Conservation (phyloP, 305 asterid species). For the Fraxinus paxiana region DNA sequence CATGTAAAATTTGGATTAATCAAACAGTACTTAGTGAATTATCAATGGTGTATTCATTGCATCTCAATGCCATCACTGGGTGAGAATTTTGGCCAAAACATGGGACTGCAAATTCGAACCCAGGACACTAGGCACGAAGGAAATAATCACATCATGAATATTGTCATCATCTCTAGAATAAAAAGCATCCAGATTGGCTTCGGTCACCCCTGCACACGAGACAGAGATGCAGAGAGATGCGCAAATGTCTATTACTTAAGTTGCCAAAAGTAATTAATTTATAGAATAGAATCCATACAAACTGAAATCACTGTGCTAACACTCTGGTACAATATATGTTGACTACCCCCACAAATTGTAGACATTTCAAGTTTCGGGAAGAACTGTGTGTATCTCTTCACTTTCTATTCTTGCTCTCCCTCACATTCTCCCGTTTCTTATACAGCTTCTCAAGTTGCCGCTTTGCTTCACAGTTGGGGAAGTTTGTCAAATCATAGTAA, state of each 20-base stretch:
- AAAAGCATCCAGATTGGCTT: neutral
- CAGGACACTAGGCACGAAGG: neutral
- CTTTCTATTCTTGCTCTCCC: conserved; percentile 55
- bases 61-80: neutral
- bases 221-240: neutral
- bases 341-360: neutral
- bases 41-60: neutral
- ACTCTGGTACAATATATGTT: conserved; percentile 3
- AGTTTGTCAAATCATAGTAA: conserved; percentile 75
- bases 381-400: conserved; percentile 17
- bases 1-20: too few relatives aligned
- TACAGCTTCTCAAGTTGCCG: conserved; percentile 70
- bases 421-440: conserved; percentile 66
- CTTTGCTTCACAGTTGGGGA: conserved; percentile 93
- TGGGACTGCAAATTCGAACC: neutral
- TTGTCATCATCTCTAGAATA: neutral
- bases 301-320: neutral
- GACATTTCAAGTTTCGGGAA: conserved; percentile 19
- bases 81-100: neutral
- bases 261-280: neutral
- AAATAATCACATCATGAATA: neutral
- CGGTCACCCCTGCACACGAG: neutral
- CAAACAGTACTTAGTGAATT: too few relatives aligned
- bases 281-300: conserved; percentile 21
- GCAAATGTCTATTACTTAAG: neutral